Evolutionary conservation across 2,329 filamentous ascomycete genomes (phyloP), one percentile per base, ranked within the genome.

Genomic region (Coleophoma crateriformis): DNA sequence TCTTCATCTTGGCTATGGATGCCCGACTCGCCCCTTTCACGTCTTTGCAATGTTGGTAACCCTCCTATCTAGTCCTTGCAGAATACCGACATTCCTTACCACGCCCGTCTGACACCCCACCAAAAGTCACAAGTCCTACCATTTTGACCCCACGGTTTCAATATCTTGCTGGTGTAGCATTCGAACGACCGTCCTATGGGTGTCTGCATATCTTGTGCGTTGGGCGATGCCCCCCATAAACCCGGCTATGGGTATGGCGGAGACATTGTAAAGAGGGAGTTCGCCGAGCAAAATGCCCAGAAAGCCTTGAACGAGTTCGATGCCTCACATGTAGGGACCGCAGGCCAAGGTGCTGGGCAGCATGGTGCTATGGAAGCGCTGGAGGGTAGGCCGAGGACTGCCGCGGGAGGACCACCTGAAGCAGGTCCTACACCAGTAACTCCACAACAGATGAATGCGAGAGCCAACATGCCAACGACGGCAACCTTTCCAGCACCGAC

Each of bases 191-290:
- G n/a, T 14, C 17, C 8, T 6, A 44, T 44, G 41, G 41, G 41
- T 32, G 41, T 19, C n/a, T 44, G 41, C 32, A 22, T 44, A 5
- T 44, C 41, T 22, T 44, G 41, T 27, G 41, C 41, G 12, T 8
- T 44, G 41, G 41, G 41, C 41, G 41, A 44, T 33, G 41, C 41
- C 14, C 41, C 41, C 13, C 41, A 44, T 33, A 44, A 44, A 15
- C 41, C 41, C 4, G 41, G 41, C 6, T 44, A 44, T 32, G 41
- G 41, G 13, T 44, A 44, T 44, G 41, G 41, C 19, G 41, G 41
- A 12, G 41, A 44, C 13, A 44, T 44, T 27, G 32, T 44, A 13
- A 44, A 44, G 41, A 19, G 32, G 27, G 19, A 44, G 14, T 44
- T 27, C 22, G 41, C 19, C 12, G 19, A 44, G 20, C 41, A 44